Percentiles rank a stretch among this genome's conserved stretches.
Evolutionary conservation across 2,329 filamentous ascomycete genomes (phyloP).

Genomic region (Penicillium expansum): DNA sequence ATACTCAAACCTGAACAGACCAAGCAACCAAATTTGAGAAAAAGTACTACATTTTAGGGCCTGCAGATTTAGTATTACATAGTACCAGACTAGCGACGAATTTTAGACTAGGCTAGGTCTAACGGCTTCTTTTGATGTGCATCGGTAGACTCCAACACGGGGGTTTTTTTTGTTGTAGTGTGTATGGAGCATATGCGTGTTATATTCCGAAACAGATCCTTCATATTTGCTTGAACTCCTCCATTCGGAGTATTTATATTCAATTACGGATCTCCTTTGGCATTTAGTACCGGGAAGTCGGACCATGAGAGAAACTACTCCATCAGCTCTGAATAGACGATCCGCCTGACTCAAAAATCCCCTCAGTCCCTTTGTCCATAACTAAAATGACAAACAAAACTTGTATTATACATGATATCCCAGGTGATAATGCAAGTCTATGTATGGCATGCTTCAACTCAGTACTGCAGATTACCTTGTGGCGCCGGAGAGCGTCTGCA

Average conservation of each 20-base stretch:
- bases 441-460: background rate
- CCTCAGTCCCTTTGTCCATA: background rate
- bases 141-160: background rate
- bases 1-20: background rate
- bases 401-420: background rate
- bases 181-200: background rate
- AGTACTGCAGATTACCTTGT: background rate
- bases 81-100: background rate
- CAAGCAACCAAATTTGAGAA: background rate
- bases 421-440: background rate
- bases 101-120: background rate
- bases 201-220: background rate
- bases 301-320: background rate
- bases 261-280: background rate
- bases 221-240: background rate
- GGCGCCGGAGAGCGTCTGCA: background rate
- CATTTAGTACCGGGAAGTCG: conserved; percentile 4
- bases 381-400: too few species aligned
- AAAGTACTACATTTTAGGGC: background rate
- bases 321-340: background rate
- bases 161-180: background rate
- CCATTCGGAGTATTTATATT: background rate
- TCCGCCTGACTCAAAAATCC: background rate
- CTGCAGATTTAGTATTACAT: background rate
- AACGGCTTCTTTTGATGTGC: background rate